Conservation (phyloP, 257 asterid genomes). For the Scutellaria galericulata region DNA sequence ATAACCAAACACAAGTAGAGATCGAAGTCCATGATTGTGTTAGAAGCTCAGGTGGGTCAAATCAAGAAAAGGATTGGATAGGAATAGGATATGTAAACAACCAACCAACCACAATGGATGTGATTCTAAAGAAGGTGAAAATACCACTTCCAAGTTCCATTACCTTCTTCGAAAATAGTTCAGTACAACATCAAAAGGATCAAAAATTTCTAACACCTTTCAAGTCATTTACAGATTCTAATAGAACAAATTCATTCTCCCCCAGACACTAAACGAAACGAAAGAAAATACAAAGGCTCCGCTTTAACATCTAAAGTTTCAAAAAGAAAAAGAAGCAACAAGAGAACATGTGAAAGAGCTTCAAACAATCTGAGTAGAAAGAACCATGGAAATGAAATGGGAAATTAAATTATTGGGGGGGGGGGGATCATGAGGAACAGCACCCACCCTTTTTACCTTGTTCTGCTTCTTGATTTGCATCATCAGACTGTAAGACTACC, state of each 20-base stretch:
- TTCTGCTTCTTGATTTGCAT: slow-evolving; percentile 49
- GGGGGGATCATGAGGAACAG: slow-evolving; percentile 58
- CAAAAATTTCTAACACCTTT: slow-evolving; percentile 23
- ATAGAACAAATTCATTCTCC: slow-evolving; percentile 36
- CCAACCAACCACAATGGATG: too few relatives aligned
- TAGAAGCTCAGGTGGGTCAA: background rate
- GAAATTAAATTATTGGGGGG: slow-evolving; percentile 7
- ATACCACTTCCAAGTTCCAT: too few relatives aligned
- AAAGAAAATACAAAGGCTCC: slow-evolving; percentile 16
- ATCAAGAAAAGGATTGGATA: background rate
- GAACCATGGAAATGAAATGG: background rate
- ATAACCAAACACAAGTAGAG: background rate
- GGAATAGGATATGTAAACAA: background rate
- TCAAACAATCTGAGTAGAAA: slow-evolving; percentile 10
- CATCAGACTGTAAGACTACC: slow-evolving; percentile 73
- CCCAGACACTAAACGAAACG: slow-evolving; percentile 18
- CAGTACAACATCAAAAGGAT: background rate
- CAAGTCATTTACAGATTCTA: slow-evolving; percentile 48
- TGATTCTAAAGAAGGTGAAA: too few relatives aligned
- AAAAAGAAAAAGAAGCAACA: slow-evolving; percentile 27
- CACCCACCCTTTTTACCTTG: slow-evolving; percentile 60
- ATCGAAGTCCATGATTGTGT: background rate
- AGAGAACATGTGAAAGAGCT: slow-evolving; percentile 32
- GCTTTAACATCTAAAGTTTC: slow-evolving; percentile 9
- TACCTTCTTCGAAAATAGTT: too few relatives aligned